phyloP scores from a whole-genome alignment of 257 asterid species.

The Nicotiana paniculata region DNA sequence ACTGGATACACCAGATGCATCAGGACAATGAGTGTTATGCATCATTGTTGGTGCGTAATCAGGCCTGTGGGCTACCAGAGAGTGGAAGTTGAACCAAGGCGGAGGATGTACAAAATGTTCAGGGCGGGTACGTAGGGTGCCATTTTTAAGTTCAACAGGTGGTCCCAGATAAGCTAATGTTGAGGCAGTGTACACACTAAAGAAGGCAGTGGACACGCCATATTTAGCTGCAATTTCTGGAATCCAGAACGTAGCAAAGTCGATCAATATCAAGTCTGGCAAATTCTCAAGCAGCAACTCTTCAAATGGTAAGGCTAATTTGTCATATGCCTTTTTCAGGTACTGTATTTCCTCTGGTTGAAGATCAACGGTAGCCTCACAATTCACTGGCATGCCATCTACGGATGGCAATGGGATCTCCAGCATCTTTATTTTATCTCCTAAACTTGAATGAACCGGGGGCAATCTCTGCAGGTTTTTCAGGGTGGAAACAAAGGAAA shows the following conservation, averaged over 20 bases:
- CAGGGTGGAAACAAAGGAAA: slow-evolving; percentile 38
- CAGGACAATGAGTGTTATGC: slow-evolving; percentile 17
- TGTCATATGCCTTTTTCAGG: slow-evolving; percentile 34
- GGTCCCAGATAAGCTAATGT: slow-evolving; percentile 34
- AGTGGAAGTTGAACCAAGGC: slow-evolving; percentile 29
- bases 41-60: slow-evolving; percentile 16
- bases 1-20: slow-evolving; percentile 27
- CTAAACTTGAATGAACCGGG: slow-evolving; percentile 19
- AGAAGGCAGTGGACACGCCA: slow-evolving; percentile 18
- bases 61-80: slow-evolving; percentile 24
- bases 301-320: slow-evolving; percentile 20
- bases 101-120: slow-evolving; percentile 30
- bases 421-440: slow-evolving; percentile 12
- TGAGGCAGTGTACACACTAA: slow-evolving; percentile 33
- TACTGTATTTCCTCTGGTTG: slow-evolving; percentile 17
- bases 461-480: slow-evolving; percentile 38
- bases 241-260: slow-evolving; percentile 31
- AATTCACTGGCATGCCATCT: slow-evolving; percentile 28
- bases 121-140: slow-evolving; percentile 20
- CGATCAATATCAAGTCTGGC: slow-evolving; percentile 33
- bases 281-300: slow-evolving; percentile 2
- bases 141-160: slow-evolving; percentile 23
- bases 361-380: slow-evolving; percentile 40
- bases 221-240: slow-evolving; percentile 22
- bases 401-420: slow-evolving; percentile 22